Evolutionary conservation across 805 yeast species (phyloP).

Genomic region (Teunomyces tritomae): DNA sequence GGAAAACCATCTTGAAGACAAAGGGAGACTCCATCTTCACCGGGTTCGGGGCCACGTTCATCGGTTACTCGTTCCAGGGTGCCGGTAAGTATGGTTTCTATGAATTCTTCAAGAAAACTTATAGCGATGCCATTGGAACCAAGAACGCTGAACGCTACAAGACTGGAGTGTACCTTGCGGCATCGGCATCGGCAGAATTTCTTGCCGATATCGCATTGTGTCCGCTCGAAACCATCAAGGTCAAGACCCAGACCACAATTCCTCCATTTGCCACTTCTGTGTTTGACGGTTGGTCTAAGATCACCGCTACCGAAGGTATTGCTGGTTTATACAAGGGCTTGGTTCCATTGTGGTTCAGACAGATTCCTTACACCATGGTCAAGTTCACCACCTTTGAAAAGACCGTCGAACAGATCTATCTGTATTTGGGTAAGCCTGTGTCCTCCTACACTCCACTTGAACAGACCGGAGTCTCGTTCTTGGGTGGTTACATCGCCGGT

Average conservation of each 20-base stretch:
- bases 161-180: conserved; percentile 73
- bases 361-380: conserved; percentile 98
- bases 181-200: conserved; percentile 93
- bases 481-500: conserved; percentile 97
- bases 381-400: conserved; percentile 94
- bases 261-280: conserved; percentile 76
- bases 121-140: conserved; percentile 64
- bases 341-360: conserved; percentile 92
- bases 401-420: conserved; percentile 79
- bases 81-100: conserved; percentile 97
- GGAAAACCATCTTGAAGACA: conserved; percentile 65
- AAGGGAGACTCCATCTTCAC: conserved; percentile 83
- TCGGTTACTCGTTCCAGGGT: conserved; percentile 95
- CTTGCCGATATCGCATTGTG: conserved; percentile 87
- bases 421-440: conserved; percentile 68
- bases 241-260: conserved; percentile 86
- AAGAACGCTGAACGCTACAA: conserved; percentile 59
- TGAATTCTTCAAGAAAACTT: conserved; percentile 83
- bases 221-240: conserved; percentile 95
- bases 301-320: conserved; percentile 66
- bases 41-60: conserved; percentile 88
- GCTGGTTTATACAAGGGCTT: conserved; percentile 83
- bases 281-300: conserved; percentile 63
- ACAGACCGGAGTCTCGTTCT: conserved; percentile 93
- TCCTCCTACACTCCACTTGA: conserved; percentile 65